Conservation (phyloP, 805 yeast genomes). For the Suhomyces kilbournensis region DNA sequence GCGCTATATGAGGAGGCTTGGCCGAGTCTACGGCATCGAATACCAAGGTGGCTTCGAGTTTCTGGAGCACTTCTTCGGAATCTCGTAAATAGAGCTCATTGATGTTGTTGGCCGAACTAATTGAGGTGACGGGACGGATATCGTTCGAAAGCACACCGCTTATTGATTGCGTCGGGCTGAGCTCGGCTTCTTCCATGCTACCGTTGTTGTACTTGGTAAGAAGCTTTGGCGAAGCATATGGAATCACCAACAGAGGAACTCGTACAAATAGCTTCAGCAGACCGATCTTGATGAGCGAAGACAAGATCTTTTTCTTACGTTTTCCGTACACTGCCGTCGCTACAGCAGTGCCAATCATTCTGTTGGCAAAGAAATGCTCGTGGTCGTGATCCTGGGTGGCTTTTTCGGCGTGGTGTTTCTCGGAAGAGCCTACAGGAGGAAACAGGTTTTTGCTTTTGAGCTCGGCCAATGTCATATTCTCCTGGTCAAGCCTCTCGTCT, state of each 20-base stretch:
- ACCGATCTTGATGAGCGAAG: constrained; percentile 33
- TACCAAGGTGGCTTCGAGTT: constrained; percentile 25
- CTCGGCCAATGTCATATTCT: constrained; percentile 25
- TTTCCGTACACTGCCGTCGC: constrained; percentile 28
- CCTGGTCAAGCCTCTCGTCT: constrained; percentile 21
- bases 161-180: constrained; percentile 3
- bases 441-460: constrained; percentile 27
- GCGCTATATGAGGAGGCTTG: constrained; percentile 33
- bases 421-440: background rate
- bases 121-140: constrained; percentile 14
- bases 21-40: constrained; percentile 23
- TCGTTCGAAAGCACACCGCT: constrained; percentile 4
- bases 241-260: constrained; percentile 33
- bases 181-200: constrained; percentile 6
- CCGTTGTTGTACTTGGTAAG: constrained; percentile 36
- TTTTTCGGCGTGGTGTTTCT: background rate
- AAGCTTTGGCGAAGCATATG: constrained; percentile 37
- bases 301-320: constrained; percentile 36
- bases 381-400: background rate
- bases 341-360: constrained; percentile 27
- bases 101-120: constrained; percentile 22
- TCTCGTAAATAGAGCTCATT: constrained; percentile 30
- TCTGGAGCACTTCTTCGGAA: constrained; percentile 17
- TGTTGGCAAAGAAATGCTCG: constrained; percentile 12
- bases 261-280: constrained; percentile 29